Base-by-base conservation (phyloP, 306 rosid species). In the Cicer judaicum region DNA sequence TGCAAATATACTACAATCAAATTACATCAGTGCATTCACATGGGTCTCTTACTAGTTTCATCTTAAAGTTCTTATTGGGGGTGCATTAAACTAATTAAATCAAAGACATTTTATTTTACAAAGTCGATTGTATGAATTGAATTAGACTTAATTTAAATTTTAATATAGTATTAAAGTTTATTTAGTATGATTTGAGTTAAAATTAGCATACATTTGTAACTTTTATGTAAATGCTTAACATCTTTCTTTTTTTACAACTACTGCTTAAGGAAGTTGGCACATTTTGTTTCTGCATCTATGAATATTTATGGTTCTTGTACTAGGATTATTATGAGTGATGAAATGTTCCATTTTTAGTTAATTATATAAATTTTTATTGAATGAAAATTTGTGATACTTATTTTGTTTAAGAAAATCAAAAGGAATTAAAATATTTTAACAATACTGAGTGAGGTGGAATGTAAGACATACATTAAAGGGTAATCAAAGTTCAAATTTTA, bases 241-340 rank as follows among this genome's bases (percentile, higher is more conserved):
- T 6, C 4, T 0, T 29, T 29, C 2, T 29, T 4, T 29, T 29
- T 29, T 29, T 29, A 24, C 34, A 21, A 21, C 29, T 1, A 21
- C 34, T 24, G 3, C 4, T 3, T 24, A 21, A 21, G 34, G 3
- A 24, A 57, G 64, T 57, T 13, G 47, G 29, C 34, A 39, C 48
- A 63, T 39, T 40, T 15, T 63, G 34, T 63, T 64, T 64, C 11
- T 48, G 54, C 54, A 62, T 62, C 48, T 39, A 64, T 64, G 7
- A 40, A 41, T 7, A 40, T 15, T 15, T 63, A 15, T 5, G 8
- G 12, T 2, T 34, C 6, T 36, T 60, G 10, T 60, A 36, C 4
- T 34, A 13, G 9, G 19, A 36, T 34, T 24, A 36, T 29, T 36
- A 6, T 36, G 19, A 60, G 2, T 34, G 16, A 34, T 56, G 8